Evolutionary conservation across 2,329 filamentous ascomycete genomes (phyloP), one percentile per base, ranked within the genome.

Genomic region (Stachybotrys echinatus): DNA sequence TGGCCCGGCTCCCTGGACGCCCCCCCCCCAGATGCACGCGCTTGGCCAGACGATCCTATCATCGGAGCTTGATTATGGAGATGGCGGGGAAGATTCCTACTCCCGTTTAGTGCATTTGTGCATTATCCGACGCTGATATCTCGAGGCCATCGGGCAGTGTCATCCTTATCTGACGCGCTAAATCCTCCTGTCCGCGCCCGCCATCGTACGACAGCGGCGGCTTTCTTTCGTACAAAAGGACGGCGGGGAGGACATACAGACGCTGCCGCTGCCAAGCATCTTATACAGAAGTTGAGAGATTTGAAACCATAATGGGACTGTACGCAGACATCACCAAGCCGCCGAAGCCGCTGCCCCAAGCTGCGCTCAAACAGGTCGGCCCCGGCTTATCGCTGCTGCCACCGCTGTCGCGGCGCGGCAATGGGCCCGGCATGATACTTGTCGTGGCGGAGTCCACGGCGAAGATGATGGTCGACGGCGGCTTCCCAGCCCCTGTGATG

Each of bases 401-500:
- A 6, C 70, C 70, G 18, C 60, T 71, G 21, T 65, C 67, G 7
- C 62, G 67, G 40, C 56, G 63, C 21, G 68, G 69, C 8, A 53
- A 61, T 23, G 69, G 69, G 1, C 70, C 70, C 3, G 69, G 68
- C 5, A 56, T 72, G 5, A 56, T 72, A 17, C 54, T 71, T 45
- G 42, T 70, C 7, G 48, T 59, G 10, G 14, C 51, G 27, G 54
- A 62, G 31, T 52, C 12, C 58, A 55, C 20, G 44, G 31, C 12
- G 44, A 46, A 23, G 55, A 48, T 2, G 47, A 55, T 48, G 31
- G 62, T 57, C 19, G 50, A 50, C 47, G 58, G 60, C 54, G 65
- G 50, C 52, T 71, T 73, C 48, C 84, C 84, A 0, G 72, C 76
- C 8, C 79, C 81, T 0, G 58, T 80, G 14, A 61, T 79, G 52